phyloP scores from a whole-genome alignment of 1,284 basidiomycete species.

The Tremellales sp. region DNA sequence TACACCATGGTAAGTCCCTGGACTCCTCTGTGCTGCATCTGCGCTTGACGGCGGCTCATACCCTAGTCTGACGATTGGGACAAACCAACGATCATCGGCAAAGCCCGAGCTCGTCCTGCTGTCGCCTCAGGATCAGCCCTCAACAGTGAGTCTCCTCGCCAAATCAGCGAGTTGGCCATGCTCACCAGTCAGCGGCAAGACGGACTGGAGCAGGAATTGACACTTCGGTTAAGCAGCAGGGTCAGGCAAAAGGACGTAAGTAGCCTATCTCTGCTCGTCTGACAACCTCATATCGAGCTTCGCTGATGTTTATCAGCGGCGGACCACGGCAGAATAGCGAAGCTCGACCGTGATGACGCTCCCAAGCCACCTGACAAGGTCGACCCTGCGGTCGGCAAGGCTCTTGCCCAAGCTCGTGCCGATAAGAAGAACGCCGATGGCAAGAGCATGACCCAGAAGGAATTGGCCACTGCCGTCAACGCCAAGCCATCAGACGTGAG shows the following conservation, averaged over 20 bases:
- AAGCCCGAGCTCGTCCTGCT: slow-evolving; percentile 21
- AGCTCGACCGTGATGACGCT: slow-evolving; percentile 92
- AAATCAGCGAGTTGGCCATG: too few relatives aligned
- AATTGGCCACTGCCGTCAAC: slow-evolving; percentile 66
- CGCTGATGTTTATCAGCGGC: slow-evolving; percentile 56
- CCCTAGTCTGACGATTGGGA: slow-evolving; percentile 38
- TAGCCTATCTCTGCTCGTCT: too few relatives aligned
- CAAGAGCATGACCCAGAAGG: slow-evolving; percentile 71
- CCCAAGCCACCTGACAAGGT: slow-evolving; percentile 91
- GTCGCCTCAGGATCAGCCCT: slow-evolving; percentile 37
- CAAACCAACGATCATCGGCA: slow-evolving; percentile 41
- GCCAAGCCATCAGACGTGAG: slow-evolving; percentile 47
- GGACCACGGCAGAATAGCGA: slow-evolving; percentile 89
- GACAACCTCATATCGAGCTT: neutral
- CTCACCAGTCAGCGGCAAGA: slow-evolving; percentile 10
- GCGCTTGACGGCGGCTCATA: neutral
- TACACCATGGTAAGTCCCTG: too few relatives aligned
- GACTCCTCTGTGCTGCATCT: too few relatives aligned
- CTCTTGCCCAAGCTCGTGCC: slow-evolving; percentile 77
- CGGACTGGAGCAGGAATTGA: slow-evolving; percentile 1
- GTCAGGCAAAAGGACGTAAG: slow-evolving; percentile 33
- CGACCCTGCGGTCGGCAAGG: slow-evolving; percentile 55
- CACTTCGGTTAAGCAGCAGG: slow-evolving; percentile 35
- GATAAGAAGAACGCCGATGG: slow-evolving; percentile 51
- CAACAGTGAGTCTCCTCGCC: slow-evolving; percentile 24